Evolutionary conservation across 345 rosid species (phyloP), one percentile per base, ranked within the genome.

Genomic region (Eucalyptus microcorys): DNA sequence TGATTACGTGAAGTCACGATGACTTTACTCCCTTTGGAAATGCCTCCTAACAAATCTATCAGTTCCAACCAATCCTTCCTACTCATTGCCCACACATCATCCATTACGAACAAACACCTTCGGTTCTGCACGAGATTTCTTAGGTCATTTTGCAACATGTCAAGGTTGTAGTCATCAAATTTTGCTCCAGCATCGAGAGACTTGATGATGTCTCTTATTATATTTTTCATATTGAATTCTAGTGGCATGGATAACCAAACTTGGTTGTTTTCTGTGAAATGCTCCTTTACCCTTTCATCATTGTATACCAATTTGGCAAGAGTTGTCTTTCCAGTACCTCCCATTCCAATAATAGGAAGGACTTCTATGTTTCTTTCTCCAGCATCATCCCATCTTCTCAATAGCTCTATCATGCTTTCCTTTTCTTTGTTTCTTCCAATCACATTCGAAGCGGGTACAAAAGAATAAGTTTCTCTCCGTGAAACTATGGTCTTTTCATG

Each of bases 131-230:
- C 7, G 0, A 26, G n/a, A 0, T 11, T 59, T 26, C 66, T 59
- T 5, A 59, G 42, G 7, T 4, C 14, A 43, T 3, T 49, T 37
- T 90, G 93, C 6, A 90, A 22, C 66, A 2, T 26, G 0, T 59
- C 66, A 11, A 59, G 0, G 2, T 0, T 8, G 0, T 0, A 22
- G 1, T 4, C 2, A 27, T 0, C 66, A 11, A 1, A 5, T 11
- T 57, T 26, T 59, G 7, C 32, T 59, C 0, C 7, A 0, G 3
- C 3, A 5, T 0, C 1, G 0, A 59, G 32, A 59, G 0, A 26
- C 2, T 26, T 4, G 66, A 59, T 5, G 32, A 59, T 11, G 4
- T 59, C 15, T 59, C 6, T 5, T 0, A 59, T 26, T 10, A 26
- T 57, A 0, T 26, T 49, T 1, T 49, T 2, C 5, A 49, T 49